phyloP scores from a whole-genome alignment of 148 eudicot species.

The Heliamphora exappendiculata region DNA sequence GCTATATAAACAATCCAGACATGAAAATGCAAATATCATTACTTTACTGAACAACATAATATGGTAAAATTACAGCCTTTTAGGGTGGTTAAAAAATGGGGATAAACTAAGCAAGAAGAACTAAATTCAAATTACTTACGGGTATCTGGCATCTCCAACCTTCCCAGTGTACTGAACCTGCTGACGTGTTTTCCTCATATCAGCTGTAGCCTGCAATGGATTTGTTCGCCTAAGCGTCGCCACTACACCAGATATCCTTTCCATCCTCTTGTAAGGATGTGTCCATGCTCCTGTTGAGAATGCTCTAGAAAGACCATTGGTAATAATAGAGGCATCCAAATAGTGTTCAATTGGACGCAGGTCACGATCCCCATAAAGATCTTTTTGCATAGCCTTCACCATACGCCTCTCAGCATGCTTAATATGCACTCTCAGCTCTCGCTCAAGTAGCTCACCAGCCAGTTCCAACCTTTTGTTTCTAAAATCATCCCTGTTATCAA shows the following conservation, averaged over 20 bases:
- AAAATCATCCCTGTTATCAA: slow-evolving; percentile 82
- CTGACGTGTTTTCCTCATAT: slow-evolving; percentile 88
- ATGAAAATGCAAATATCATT: background rate
- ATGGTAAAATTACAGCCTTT: background rate
- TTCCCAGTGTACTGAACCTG: slow-evolving; percentile 82
- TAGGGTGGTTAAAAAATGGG: background rate
- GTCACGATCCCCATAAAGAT: slow-evolving; percentile 68
- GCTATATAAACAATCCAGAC: background rate
- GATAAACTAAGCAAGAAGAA: background rate
- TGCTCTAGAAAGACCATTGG: slow-evolving; percentile 84
- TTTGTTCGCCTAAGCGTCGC: slow-evolving; percentile 83
- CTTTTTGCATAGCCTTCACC: slow-evolving; percentile 82
- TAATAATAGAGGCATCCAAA: slow-evolving; percentile 77
- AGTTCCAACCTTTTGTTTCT: slow-evolving; percentile 83
- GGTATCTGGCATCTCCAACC: slow-evolving; percentile 98
- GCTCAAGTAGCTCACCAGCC: slow-evolving; percentile 76
- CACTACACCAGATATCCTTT: slow-evolving; percentile 73
- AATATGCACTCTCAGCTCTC: slow-evolving; percentile 72
- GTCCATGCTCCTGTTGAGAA: slow-evolving; percentile 89
- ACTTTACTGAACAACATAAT: background rate
- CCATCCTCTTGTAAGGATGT: slow-evolving; percentile 69
- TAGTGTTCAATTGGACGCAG: slow-evolving; percentile 59
- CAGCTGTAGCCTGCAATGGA: slow-evolving; percentile 71
- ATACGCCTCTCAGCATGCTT: slow-evolving; percentile 92
- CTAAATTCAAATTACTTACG: slow-evolving; percentile 51